Conservation (phyloP, 202 grass and related monocot genomes). For the Musa balbisiana region DNA sequence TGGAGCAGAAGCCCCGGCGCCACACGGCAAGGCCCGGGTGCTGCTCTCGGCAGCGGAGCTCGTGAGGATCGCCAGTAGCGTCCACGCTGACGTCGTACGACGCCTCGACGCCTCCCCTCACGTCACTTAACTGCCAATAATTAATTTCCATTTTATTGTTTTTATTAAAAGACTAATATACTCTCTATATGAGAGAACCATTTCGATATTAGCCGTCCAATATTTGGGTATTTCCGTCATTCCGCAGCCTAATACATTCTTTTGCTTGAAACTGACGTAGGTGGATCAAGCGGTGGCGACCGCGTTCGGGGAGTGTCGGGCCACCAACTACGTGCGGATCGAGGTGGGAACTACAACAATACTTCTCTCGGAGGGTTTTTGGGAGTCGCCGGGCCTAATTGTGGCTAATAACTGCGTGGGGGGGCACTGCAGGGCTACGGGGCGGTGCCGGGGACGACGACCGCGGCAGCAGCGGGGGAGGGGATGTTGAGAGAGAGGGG, state of each 20-base stretch:
- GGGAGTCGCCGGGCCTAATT: neutral
- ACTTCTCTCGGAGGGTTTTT: too few relatives aligned
- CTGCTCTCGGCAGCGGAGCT: neutral
- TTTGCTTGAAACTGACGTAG: neutral
- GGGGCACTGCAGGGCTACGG: neutral
- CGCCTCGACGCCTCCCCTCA: neutral
- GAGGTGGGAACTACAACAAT: neutral
- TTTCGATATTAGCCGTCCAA: too few relatives aligned
- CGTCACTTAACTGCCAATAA: neutral
- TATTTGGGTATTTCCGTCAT: neutral
- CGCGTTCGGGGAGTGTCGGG: neutral
- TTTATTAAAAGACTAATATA: neutral
- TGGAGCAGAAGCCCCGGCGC: neutral
- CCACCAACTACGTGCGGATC: constrained; percentile 10
- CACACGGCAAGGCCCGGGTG: neutral
- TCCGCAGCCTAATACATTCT: too few relatives aligned
- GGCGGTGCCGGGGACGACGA: neutral
- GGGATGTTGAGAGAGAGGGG: neutral
- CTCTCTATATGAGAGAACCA: neutral
- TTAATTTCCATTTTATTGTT: neutral
- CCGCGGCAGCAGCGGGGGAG: too few relatives aligned
- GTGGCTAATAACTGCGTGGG: neutral
- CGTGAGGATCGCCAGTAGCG: neutral
- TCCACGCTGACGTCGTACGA: constrained; percentile 2
- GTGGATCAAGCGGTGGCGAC: constrained; percentile 18